A percentile compares a stretch with the other conserved stretches of the same genome.
Evolutionary conservation across 768 basidiomycete species (phyloP).

Genomic region (Suillus subalutaceus): DNA sequence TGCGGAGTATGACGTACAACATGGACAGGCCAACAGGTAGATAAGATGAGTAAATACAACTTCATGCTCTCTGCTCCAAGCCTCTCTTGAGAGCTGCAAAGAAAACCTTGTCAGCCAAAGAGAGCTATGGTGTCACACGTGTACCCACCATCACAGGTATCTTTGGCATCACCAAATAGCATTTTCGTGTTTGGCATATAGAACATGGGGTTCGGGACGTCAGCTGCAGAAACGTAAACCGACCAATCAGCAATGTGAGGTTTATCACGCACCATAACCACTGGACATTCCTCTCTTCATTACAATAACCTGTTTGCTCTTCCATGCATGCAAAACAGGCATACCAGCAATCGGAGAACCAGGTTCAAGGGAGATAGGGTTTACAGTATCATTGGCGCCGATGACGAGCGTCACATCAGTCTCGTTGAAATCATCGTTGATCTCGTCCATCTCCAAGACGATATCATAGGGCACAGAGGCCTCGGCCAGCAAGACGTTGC

Average conservation of each 20-base stretch:
- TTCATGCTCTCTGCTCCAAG: slow-evolving; percentile 43
- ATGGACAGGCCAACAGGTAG: slow-evolving; percentile 18
- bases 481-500: slow-evolving; percentile 89
- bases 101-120: no score
- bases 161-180: slow-evolving; percentile 92
- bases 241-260: slow-evolving; percentile 5
- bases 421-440: slow-evolving; percentile 88
- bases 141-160: slow-evolving; percentile 78
- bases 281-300: slow-evolving; percentile 93
- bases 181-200: slow-evolving; percentile 90
- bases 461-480: slow-evolving; percentile 92
- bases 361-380: slow-evolving; percentile 85
- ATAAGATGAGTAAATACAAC: not conserved
- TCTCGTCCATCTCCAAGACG: slow-evolving; percentile 92
- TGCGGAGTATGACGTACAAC: slow-evolving; percentile 25
- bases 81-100: slow-evolving; percentile 59
- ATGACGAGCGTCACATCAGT: slow-evolving; percentile 92
- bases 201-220: slow-evolving; percentile 94
- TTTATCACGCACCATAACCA: slow-evolving; percentile 67
- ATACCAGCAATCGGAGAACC: slow-evolving; percentile 90
- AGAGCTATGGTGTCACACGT: not conserved
- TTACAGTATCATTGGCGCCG: slow-evolving; percentile 91
- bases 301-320: slow-evolving; percentile 89
- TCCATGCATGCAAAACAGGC: slow-evolving; percentile 92
- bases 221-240: slow-evolving; percentile 49